Evolutionary conservation across 169 alveolate genomes (phyloP).

Genomic region (Eimeria nieschulzi): DNA sequence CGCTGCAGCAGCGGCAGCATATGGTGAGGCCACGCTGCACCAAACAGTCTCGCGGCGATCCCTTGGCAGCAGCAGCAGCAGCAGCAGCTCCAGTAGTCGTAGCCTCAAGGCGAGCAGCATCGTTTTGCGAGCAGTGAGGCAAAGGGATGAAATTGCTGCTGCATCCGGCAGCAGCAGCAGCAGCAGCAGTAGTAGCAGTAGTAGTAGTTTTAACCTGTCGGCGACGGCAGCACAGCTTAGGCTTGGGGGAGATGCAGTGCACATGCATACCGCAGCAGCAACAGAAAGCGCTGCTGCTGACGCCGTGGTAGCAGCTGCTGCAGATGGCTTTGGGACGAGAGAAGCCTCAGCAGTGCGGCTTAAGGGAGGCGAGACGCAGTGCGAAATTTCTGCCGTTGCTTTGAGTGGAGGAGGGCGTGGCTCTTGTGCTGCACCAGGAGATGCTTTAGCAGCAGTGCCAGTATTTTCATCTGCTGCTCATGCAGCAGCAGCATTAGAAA

Average conservation of each 20-base stretch:
- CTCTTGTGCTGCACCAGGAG: neutral
- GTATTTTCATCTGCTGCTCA: neutral
- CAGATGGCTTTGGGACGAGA: neutral
- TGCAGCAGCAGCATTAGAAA: constrained; percentile 32
- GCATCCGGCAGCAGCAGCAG: neutral
- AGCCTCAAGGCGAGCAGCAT: neutral
- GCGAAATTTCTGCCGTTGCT: too few relatives aligned
- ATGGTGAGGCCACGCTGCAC: neutral
- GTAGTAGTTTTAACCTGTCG: neutral
- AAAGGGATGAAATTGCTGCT: neutral
- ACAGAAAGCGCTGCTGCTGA: neutral
- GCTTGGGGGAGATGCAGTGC: neutral
- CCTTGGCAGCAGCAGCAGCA: constrained; percentile 14
- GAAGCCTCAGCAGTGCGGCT: neutral
- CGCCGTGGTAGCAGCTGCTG: neutral
- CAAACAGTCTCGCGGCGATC: neutral
- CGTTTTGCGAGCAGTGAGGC: neutral
- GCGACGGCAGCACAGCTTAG: constrained; percentile 16
- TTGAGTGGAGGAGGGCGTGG: too few relatives aligned
- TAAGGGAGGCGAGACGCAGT: too few relatives aligned
- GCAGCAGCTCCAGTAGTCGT: constrained; percentile 9
- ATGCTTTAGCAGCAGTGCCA: neutral
- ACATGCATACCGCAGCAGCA: neutral
- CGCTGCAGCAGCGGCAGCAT: constrained; percentile 35
- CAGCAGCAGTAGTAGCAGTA: neutral